These are phyloP conservation scores for Plasmodium malariae DNA, from an alignment of 169 alveolate genomes.

Conservation along the genomic window DNA sequence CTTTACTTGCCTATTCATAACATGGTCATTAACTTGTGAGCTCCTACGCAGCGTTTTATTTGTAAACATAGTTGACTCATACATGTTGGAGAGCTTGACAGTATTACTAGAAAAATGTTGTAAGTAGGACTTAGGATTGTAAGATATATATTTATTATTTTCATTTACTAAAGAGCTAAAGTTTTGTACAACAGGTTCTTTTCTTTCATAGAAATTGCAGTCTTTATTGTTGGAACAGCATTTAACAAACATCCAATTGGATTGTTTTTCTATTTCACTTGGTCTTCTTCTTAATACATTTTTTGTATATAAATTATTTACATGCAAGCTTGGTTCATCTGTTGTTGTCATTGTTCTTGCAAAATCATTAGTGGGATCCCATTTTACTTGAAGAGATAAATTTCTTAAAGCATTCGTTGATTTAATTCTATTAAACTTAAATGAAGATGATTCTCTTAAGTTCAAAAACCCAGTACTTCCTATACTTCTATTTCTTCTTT, in stretches of 20 bases:
- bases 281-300: conserved; percentile 3
- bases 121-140: background rate
- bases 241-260: conserved; percentile 53
- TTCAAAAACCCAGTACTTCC: conserved; percentile 20
- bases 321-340: conserved; percentile 21
- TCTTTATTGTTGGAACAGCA: conserved; percentile 34
- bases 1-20: too few relatives aligned
- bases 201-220: conserved; percentile 20
- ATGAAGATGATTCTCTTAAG: conserved; percentile 26
- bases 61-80: conserved; percentile 45
- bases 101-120: conserved; percentile 12
- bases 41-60: background rate
- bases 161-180: conserved; percentile 66
- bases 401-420: conserved; percentile 38
- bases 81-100: conserved; percentile 47
- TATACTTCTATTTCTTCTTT: conserved; percentile 24
- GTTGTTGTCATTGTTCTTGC: background rate
- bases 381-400: conserved; percentile 41
- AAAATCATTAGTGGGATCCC: conserved; percentile 33
- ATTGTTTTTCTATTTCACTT: conserved; percentile 8
- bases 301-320: conserved; percentile 44
- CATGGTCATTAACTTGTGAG: too few relatives aligned
- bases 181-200: conserved; percentile 51
- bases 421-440: conserved; percentile 19
- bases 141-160: conserved; percentile 66